Percentiles rank a stretch among this genome's conserved stretches.
These are phyloP conservation scores for Allomyces arbusculus DNA, from an alignment of 192 early-diverging fungal species.

Conservation along the genomic window DNA sequence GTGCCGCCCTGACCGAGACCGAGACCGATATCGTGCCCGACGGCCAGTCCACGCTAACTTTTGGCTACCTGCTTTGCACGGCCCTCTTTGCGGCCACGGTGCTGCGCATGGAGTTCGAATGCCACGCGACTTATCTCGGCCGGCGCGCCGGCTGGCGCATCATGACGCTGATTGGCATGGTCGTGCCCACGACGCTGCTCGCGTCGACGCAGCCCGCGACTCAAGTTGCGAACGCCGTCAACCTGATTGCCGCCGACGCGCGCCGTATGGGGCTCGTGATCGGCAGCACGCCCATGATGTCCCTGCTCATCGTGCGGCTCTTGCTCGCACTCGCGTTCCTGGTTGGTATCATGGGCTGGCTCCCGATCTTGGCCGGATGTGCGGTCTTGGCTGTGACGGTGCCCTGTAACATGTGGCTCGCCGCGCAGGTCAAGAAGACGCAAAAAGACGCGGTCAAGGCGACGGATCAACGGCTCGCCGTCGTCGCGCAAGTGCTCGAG, in stretches of 20 bases:
- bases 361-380: background rate
- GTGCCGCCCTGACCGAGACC: too few species aligned
- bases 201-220: background rate
- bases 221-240: background rate
- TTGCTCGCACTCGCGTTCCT: background rate
- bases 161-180: background rate
- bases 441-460: background rate
- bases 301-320: background rate
- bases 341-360: background rate
- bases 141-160: background rate
- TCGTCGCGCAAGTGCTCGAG: background rate
- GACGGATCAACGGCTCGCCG: background rate
- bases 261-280: background rate
- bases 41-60: too few species aligned
- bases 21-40: too few species aligned
- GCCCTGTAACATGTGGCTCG: background rate
- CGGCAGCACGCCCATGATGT: background rate
- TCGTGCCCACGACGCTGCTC: background rate
- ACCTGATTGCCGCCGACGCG: background rate
- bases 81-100: too few species aligned
- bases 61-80: too few species aligned
- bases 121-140: background rate
- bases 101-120: background rate
- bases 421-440: background rate
- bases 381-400: background rate